A percentile compares a stretch with the other conserved stretches of the same genome.
Conservation (phyloP, 371 early-diverging fungal genomes). For the Mucor ambiguus region DNA sequence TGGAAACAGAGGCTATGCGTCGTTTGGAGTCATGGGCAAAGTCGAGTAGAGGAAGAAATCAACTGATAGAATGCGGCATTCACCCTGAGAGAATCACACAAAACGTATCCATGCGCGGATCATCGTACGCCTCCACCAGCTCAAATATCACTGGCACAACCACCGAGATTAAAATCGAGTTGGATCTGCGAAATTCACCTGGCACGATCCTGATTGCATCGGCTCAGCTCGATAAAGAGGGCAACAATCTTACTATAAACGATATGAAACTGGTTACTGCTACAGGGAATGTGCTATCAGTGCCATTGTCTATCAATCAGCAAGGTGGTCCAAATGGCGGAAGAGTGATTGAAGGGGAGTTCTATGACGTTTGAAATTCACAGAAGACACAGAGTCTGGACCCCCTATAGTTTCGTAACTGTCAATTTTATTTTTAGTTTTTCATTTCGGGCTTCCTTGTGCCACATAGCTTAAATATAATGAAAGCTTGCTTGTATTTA, state of each 20-base stretch:
- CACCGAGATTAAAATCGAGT: conserved; percentile 21
- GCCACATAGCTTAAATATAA: neutral
- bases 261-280: conserved; percentile 22
- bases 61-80: conserved; percentile 17
- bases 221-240: conserved; percentile 14
- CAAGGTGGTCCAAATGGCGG: conserved; percentile 12
- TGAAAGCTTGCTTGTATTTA: neutral
- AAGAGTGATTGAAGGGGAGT: conserved; percentile 34
- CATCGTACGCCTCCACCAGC: conserved; percentile 4
- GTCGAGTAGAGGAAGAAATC: conserved; percentile 4
- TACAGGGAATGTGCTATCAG: conserved; percentile 7
- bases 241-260: neutral
- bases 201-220: conserved; percentile 17
- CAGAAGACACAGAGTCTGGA: neutral
- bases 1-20: conserved; percentile 18
- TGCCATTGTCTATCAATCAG: neutral
- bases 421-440: conserved; percentile 6
- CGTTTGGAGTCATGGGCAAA: conserved; percentile 18
- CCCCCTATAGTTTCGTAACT: neutral
- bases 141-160: neutral
- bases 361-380: conserved; percentile 21
- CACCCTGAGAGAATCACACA: conserved; percentile 9
- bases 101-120: conserved; percentile 17
- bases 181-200: conserved; percentile 18
- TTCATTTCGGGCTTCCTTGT: neutral